Percentiles rank a stretch among this genome's conserved stretches.
Conservation (phyloP, 2,329 filamentous ascomycete species). For the Pseudofabraea citricarpa region DNA sequence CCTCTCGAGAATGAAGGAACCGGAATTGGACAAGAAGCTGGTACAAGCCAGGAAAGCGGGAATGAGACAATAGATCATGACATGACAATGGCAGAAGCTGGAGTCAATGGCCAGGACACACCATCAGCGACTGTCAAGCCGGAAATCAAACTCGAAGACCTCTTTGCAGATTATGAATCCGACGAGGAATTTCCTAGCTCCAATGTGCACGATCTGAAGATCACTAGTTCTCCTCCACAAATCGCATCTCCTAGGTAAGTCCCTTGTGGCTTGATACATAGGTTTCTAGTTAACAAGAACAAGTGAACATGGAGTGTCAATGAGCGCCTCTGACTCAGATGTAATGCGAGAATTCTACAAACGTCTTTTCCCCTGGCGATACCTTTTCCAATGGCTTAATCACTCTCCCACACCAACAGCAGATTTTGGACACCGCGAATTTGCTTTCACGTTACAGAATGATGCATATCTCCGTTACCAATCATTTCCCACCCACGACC, state of each 20-base stretch:
- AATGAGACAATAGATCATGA: constrained; percentile 17
- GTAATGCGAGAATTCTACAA: constrained; percentile 94
- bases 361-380: constrained; percentile 89
- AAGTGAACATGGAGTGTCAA: constrained; percentile 30
- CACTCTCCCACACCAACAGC: constrained; percentile 80
- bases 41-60: constrained; percentile 7
- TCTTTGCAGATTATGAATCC: constrained; percentile 54
- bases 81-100: constrained; percentile 19
- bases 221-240: constrained; percentile 36
- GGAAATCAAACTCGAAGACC: constrained; percentile 49
- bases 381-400: constrained; percentile 97
- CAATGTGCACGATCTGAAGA: constrained; percentile 30
- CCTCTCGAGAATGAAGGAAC: constrained; percentile 25
- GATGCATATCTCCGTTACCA: constrained; percentile 93
- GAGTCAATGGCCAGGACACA: constrained; percentile 7
- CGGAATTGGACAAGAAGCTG: constrained; percentile 15
- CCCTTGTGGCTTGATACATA: constrained; percentile 2
- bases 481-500: constrained; percentile 64
- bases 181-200: constrained; percentile 58
- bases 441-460: constrained; percentile 90
- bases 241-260: constrained; percentile 41
- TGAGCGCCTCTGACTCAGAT: constrained; percentile 66
- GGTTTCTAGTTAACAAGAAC: constrained; percentile 13
- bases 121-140: constrained; percentile 8
- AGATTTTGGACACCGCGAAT: constrained; percentile 91